Evolutionary conservation across 108 stramenopile genomes (phyloP).

Genomic region (Nitzschia palea): DNA sequence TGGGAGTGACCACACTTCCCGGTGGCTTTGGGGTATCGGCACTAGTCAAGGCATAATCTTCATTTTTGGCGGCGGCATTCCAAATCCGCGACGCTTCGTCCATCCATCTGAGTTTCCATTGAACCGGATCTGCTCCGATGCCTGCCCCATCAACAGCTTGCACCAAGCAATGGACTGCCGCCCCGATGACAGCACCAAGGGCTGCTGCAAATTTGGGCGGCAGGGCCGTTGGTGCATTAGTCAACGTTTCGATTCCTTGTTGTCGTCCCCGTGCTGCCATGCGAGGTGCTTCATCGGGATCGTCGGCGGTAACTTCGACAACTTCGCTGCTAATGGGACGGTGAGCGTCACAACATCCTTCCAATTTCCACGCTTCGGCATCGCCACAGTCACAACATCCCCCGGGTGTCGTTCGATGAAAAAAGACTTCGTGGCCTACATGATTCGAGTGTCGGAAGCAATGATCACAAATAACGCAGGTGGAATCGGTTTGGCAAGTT

Average conservation of each 20-base stretch:
- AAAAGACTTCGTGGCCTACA: conserved; percentile 96
- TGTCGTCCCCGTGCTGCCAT: conserved; percentile 32
- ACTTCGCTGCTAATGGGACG: conserved; percentile 40
- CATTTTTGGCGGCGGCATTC: conserved; percentile 55
- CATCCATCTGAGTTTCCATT: conserved; percentile 77
- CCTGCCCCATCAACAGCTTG: conserved; percentile 73
- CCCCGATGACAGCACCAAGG: conserved; percentile 74
- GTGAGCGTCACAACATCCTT: conserved; percentile 89
- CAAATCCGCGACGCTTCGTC: conserved; percentile 70
- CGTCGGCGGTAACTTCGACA: conserved; percentile 23
- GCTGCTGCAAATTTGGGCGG: conserved; percentile 75
- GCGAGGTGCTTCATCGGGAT: conserved; percentile 53
- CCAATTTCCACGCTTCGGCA: conserved; percentile 91
- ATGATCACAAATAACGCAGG: conserved; percentile 95
- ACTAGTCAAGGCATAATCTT: conserved; percentile 53
- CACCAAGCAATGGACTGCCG: conserved; percentile 65
- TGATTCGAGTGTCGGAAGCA: conserved; percentile 93
- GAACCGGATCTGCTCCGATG: conserved; percentile 72
- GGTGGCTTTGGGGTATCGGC: neutral
- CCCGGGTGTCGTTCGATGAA: conserved; percentile 94
- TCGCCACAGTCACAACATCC: conserved; percentile 99
- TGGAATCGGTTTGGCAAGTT: conserved; percentile 94
- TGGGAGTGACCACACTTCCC: conserved; percentile 18
- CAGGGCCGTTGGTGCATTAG: conserved; percentile 48
- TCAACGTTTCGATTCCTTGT: conserved; percentile 67